Percentiles rank a stretch among this genome's conserved stretches.
These are phyloP conservation scores for Penicillium robsamsonii DNA, from an alignment of 495 filamentous ascomycete genomes.

Conservation along the genomic window DNA sequence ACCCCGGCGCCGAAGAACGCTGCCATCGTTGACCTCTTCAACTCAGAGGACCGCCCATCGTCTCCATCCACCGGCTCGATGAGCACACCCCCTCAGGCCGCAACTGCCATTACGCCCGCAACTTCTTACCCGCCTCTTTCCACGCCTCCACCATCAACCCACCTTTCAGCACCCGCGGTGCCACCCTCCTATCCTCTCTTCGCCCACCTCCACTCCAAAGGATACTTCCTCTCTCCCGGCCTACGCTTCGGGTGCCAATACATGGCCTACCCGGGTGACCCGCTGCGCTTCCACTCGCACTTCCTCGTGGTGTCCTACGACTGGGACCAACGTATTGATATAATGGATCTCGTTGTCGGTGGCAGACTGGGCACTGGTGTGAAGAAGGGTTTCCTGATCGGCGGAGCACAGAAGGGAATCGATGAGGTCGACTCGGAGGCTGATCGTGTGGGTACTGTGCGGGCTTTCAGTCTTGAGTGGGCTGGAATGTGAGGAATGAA, in stretches of 20 bases:
- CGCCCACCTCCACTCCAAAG: slow-evolving; percentile 70
- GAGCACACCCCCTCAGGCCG: slow-evolving; percentile 13
- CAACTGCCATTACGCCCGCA: slow-evolving; percentile 57
- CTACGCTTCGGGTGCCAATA: slow-evolving; percentile 93
- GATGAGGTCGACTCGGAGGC: slow-evolving; percentile 26
- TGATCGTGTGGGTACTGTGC: slow-evolving; percentile 41
- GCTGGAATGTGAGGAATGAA: slow-evolving; percentile 63
- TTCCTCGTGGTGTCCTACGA: slow-evolving; percentile 74
- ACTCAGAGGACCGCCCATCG: slow-evolving; percentile 21
- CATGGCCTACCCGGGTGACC: slow-evolving; percentile 92
- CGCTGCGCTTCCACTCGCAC: slow-evolving; percentile 90
- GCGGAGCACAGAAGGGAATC: slow-evolving; percentile 52
- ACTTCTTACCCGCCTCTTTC: slow-evolving; percentile 55
- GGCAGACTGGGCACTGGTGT: slow-evolving; percentile 89
- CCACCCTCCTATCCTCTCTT: slow-evolving; percentile 50
- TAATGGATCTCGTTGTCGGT: slow-evolving; percentile 80
- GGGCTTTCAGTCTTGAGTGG: slow-evolving; percentile 80
- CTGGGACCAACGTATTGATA: slow-evolving; percentile 82
- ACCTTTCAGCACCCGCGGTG: slow-evolving; percentile 43
- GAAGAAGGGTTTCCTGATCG: slow-evolving; percentile 91
- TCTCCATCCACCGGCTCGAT: slow-evolving; percentile 16
- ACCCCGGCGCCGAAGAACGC: slow-evolving; percentile 8
- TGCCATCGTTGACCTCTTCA: slow-evolving; percentile 43
- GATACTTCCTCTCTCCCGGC: slow-evolving; percentile 87
- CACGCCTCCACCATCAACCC: slow-evolving; percentile 27